phyloP scores from a whole-genome alignment of 306 rosid genomes.

The Vigna hirtella region DNA sequence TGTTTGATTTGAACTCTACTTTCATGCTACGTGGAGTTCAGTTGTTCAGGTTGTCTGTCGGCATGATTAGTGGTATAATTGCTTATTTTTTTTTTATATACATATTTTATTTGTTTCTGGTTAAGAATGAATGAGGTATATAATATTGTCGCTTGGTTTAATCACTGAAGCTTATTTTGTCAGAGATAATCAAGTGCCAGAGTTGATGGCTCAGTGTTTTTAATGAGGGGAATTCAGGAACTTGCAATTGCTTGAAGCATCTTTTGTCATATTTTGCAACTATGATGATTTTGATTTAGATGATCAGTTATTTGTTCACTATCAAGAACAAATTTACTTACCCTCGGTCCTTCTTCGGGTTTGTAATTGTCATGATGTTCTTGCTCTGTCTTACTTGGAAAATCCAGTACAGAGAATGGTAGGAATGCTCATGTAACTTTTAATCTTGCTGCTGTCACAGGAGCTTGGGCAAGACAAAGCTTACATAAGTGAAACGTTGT shows the following conservation, averaged over 20 bases:
- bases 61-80: too few species aligned
- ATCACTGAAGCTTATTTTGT: conserved; percentile 13
- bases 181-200: conserved; percentile 12
- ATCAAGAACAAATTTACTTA: conserved; percentile 13
- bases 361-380: conserved; percentile 45
- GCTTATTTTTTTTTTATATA: too few species aligned
- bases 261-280: conserved; percentile 29
- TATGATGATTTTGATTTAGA: conserved; percentile 33
- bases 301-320: conserved; percentile 14
- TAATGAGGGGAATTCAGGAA: conserved; percentile 29
- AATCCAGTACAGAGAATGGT: conserved; percentile 10
- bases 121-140: conserved; percentile 14
- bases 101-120: too few species aligned
- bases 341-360: conserved; percentile 68
- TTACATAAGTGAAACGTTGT: conserved; percentile 79
- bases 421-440: too few species aligned
- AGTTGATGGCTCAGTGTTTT: conserved; percentile 20
- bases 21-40: too few species aligned
- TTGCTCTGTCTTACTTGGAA: not conserved
- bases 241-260: conserved; percentile 46
- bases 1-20: too few species aligned
- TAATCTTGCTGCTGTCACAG: too few species aligned
- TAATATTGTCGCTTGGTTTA: conserved; percentile 21
- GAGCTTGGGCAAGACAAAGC: conserved; percentile 76
- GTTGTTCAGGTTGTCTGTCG: too few species aligned